Base-by-base conservation (phyloP, 257 asterid genomes). In the Gentiana dahurica region DNA sequence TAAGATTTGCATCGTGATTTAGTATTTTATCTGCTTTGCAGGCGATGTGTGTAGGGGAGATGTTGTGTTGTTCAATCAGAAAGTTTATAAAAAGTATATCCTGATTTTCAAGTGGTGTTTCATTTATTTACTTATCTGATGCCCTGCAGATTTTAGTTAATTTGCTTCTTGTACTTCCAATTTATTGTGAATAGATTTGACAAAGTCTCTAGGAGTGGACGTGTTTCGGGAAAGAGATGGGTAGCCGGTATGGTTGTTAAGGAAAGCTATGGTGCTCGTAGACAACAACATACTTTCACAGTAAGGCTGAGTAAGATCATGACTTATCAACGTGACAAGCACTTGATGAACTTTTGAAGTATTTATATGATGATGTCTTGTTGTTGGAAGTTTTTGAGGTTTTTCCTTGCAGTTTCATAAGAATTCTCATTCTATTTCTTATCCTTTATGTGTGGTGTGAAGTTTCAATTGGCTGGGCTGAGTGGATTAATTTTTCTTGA, bases 41-140 rank as follows among this genome's bases (percentile, higher is more conserved):
- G 95, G 94, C 67, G 95, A 86, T 61, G 94, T 81, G 15, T 86
- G 95, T 72, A 76, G 64, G 77, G 95, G 94, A 61, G 95, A 86
- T 65, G 78, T 81, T 49, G 95, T 81, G 58, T 68, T 86, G 70
- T 86, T 83, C 79, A 72, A 60, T 54, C 95, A 86, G 73, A 86
- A 75, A 77, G 86, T 83, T 39, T 62, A 77, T 57, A 63, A 71
- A 41, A 83, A 35, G 88, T 79, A 79, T 62, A 36, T 45, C 3
- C 63, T 53, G 6, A 8, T 10, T 47, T 5, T 52, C 47, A 53
- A 33, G 11, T 61, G 53, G 37, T 37, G 32, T 15, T 0, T 70
- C 13, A 36, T 38, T 4, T 15, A 36, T 62, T 56, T 52, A 37
- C 33, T 45, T 32, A 58, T 55, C 32, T 64, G 38, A 53, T 43